A percentile compares a stretch with the other conserved stretches of the same genome.
phyloP scores from a whole-genome alignment of 2,329 filamentous ascomycete genomes.

The Ceratocystiopsis sp. region DNA sequence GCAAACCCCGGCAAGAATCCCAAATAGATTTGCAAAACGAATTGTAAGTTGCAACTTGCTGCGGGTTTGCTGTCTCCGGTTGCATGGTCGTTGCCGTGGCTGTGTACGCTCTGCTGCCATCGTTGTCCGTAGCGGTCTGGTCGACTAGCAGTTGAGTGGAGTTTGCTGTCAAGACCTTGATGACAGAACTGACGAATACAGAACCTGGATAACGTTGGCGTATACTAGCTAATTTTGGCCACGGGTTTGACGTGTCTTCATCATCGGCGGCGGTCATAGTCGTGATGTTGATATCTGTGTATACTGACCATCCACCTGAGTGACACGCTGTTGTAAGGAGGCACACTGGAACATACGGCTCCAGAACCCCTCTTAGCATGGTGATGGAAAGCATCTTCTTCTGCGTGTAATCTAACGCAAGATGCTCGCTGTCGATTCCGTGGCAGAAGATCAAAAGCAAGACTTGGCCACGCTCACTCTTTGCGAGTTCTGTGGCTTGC shows the following conservation, averaged over 20 bases:
- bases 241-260: neutral
- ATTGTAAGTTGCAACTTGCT: neutral
- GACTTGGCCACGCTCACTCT: too few species aligned
- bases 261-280: neutral
- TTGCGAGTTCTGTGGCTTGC: too few species aligned
- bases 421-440: too few species aligned
- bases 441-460: too few species aligned
- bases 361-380: neutral
- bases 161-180: neutral
- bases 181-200: neutral
- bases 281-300: neutral
- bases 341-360: neutral
- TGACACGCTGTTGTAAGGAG: neutral
- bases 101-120: neutral
- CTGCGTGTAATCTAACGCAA: too few species aligned
- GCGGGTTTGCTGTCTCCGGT: too few species aligned
- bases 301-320: neutral
- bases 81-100: neutral
- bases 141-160: too few species aligned
- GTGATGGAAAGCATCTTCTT: neutral
- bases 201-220: neutral
- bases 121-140: too few species aligned
- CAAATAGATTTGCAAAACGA: neutral
- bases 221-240: neutral
- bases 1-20: neutral